Conservation (phyloP, 106 monocot species). For the Amphibolis antarctica region DNA sequence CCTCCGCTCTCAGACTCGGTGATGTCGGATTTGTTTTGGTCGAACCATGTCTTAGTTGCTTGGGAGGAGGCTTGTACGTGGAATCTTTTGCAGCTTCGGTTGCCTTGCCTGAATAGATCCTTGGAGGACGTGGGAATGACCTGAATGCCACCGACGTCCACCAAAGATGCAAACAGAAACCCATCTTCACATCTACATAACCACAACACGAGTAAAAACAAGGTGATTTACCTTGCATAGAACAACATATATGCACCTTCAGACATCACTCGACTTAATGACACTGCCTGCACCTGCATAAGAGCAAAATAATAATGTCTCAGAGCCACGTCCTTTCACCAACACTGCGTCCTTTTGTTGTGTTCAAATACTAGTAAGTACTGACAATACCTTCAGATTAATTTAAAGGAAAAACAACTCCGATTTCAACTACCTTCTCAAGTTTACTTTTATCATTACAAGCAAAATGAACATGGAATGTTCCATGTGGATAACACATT, state of each 20-base stretch:
- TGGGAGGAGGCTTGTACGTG: constrained; percentile 13
- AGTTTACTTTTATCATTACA: too few species aligned
- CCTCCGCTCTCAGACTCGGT: constrained; percentile 5
- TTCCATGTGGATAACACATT: too few species aligned
- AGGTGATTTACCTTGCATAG: constrained; percentile 58
- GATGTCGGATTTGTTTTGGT: constrained; percentile 4
- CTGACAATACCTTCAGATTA: too few species aligned
- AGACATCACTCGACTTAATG: constrained; percentile 80
- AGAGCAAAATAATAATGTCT: neutral
- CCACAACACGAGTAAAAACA: neutral
- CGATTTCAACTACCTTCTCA: too few species aligned
- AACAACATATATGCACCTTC: constrained; percentile 97
- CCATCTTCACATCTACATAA: neutral
- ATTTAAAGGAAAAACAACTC: too few species aligned
- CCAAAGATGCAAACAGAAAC: neutral
- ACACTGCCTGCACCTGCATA: constrained; percentile 66
- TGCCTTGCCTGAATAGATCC: constrained; percentile 23
- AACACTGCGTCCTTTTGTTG: neutral
- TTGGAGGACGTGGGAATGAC: constrained; percentile 77
- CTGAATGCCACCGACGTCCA: constrained; percentile 15
- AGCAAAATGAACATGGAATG: too few species aligned
- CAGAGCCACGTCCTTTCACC: too few species aligned
- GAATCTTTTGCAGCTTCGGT: constrained; percentile 9
- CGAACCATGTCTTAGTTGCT: constrained; percentile 15
- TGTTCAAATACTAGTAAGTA: too few species aligned